Percentiles rank a stretch among this genome's conserved stretches.
Conservation (phyloP, 345 rosid genomes). For the Rhizophora mangle region DNA sequence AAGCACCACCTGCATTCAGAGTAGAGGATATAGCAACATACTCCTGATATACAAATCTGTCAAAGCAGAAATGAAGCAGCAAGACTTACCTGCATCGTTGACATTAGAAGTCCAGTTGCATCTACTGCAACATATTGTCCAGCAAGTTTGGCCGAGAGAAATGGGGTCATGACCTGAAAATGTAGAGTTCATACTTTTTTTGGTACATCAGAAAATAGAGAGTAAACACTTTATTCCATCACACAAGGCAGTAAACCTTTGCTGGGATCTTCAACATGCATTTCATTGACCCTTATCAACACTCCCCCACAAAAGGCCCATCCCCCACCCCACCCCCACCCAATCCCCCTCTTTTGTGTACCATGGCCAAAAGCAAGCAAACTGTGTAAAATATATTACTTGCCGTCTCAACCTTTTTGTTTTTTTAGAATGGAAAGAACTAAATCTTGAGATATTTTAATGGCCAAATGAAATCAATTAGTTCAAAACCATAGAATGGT, state of each 20-base stretch:
- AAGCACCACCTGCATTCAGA: conserved; percentile 62
- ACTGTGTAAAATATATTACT: not conserved
- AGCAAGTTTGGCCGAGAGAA: conserved; percentile 79
- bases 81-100: conserved; percentile 69
- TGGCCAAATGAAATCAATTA: not conserved
- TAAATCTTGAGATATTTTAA: not conserved
- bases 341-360: not conserved
- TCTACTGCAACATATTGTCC: conserved; percentile 84
- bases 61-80: conserved; percentile 3
- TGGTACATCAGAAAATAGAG: not conserved
- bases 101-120: conserved; percentile 58
- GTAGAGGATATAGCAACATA: not conserved
- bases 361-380: not conserved
- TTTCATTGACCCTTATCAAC: conserved; percentile 1
- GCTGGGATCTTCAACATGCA: not conserved
- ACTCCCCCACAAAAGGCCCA: too few species aligned
- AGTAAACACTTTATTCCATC: not conserved
- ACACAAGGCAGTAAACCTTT: not conserved
- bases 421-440: not conserved
- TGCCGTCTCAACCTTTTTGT: not conserved
- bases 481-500: not conserved
- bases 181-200: not conserved
- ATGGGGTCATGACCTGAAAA: conserved; percentile 83
- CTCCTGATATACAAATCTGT: not conserved
- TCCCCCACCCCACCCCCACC: not conserved